Evolutionary conservation across 345 rosid genomes (phyloP).

Genomic region (Rhodamnia argentea): DNA sequence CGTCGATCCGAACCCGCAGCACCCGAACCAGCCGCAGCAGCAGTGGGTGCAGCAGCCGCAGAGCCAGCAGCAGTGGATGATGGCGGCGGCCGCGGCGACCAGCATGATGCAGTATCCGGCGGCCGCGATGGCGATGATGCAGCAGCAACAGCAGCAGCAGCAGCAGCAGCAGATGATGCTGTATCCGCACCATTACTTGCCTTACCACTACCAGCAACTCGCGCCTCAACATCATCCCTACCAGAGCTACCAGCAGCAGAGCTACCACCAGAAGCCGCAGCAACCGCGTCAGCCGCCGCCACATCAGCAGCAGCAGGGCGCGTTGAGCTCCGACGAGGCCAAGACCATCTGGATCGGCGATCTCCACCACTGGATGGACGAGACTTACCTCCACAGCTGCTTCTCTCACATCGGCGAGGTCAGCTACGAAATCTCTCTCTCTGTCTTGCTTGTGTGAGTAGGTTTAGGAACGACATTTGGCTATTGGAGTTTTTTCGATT

Average conservation of each 20-base stretch:
- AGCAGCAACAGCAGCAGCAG: slow-evolving; percentile 91
- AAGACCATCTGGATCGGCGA: slow-evolving; percentile 83
- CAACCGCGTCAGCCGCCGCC: slow-evolving; percentile 2
- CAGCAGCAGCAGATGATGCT: slow-evolving; percentile 86
- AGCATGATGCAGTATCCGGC: slow-evolving; percentile 62
- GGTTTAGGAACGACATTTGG: background rate
- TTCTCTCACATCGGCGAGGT: slow-evolving; percentile 79
- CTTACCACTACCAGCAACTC: slow-evolving; percentile 24
- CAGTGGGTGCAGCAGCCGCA: slow-evolving; percentile 17
- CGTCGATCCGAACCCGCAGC: slow-evolving; percentile 31
- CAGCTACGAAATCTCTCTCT: background rate
- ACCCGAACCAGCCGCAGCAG: slow-evolving; percentile 1
- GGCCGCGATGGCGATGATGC: slow-evolving; percentile 90
- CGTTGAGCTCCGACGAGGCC: slow-evolving; percentile 37
- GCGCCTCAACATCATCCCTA: slow-evolving; percentile 17
- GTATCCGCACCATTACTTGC: slow-evolving; percentile 67
- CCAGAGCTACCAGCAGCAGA: slow-evolving; percentile 14
- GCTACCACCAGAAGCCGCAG: slow-evolving; percentile 6
- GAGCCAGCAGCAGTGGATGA: slow-evolving; percentile 41
- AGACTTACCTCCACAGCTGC: slow-evolving; percentile 62
- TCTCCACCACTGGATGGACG: slow-evolving; percentile 78
- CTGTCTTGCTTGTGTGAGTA: background rate
- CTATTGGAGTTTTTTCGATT: background rate
- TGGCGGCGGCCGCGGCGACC: slow-evolving; percentile 26
- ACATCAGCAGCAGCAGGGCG: slow-evolving; percentile 23